These are phyloP conservation scores for Coniochaeta hoffmannii DNA, from an alignment of 2,329 filamentous ascomycete genomes.

Conservation along the genomic window DNA sequence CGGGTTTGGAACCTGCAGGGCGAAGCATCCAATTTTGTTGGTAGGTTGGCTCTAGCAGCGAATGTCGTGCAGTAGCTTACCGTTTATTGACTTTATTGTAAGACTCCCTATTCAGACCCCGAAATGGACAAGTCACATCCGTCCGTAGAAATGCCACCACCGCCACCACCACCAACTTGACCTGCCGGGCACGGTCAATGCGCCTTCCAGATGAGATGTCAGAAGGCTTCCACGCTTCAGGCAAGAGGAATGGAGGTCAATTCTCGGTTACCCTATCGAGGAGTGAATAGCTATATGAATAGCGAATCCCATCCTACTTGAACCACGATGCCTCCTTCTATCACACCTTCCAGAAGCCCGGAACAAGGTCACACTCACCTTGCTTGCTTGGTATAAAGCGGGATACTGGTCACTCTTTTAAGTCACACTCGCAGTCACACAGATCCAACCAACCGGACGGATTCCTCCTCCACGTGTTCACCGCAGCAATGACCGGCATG, in stretches of 20 bases:
- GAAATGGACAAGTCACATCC: neutral
- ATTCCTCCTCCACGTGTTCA: neutral
- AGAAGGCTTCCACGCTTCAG: neutral
- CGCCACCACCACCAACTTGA: neutral
- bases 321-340: neutral
- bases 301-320: neutral
- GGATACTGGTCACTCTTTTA: neutral
- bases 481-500: neutral
- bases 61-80: neutral
- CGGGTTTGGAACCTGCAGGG: neutral
- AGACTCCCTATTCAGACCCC: slow-evolving; percentile 3
- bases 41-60: neutral
- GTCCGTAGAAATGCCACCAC: neutral
- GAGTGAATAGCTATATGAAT: neutral
- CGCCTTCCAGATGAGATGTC: neutral
- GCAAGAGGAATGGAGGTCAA: neutral
- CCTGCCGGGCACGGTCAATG: neutral
- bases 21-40: neutral
- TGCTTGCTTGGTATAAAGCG: neutral
- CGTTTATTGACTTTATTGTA: slow-evolving; percentile 1
- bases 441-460: neutral
- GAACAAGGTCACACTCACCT: neutral
- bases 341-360: slow-evolving; percentile 3
- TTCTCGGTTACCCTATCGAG: neutral
- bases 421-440: neutral